Conservation (phyloP, 192 early-diverging fungal genomes). For the Fimicolochytrium jonesii region DNA sequence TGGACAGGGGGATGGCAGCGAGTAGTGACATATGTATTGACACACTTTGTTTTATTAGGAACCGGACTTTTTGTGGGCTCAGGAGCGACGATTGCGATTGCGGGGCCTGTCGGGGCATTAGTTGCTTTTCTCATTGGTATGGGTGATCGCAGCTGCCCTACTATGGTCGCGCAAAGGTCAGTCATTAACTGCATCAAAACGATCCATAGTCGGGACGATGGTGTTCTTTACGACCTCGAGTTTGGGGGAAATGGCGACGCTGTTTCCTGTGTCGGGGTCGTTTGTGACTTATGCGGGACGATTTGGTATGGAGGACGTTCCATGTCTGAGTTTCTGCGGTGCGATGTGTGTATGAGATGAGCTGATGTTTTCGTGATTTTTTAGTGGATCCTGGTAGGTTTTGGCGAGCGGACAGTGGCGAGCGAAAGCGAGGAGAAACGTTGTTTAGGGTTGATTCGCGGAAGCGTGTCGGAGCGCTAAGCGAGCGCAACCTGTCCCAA, state of each 20-base stretch:
- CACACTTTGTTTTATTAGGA: slow-evolving; percentile 31
- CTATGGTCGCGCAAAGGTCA: too few relatives aligned
- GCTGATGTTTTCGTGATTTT: neutral
- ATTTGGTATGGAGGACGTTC: too few relatives aligned
- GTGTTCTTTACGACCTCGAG: slow-evolving; percentile 63
- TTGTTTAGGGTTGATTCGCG: too few relatives aligned
- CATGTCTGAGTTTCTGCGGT: too few relatives aligned
- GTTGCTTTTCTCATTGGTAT: slow-evolving; percentile 55
- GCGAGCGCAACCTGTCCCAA: too few relatives aligned
- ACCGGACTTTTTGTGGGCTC: slow-evolving; percentile 49
- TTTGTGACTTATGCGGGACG: slow-evolving; percentile 47
- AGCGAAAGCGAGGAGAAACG: too few relatives aligned
- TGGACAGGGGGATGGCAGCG: neutral
- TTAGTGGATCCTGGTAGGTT: slow-evolving; percentile 61
- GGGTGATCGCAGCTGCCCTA: neutral
- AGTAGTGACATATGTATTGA: neutral
- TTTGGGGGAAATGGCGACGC: slow-evolving; percentile 83
- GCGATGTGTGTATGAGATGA: neutral
- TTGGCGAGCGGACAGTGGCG: too few relatives aligned
- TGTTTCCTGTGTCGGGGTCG: slow-evolving; percentile 71
- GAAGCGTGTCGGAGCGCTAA: too few relatives aligned
- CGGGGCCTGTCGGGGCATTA: slow-evolving; percentile 76
- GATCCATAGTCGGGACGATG: slow-evolving; percentile 48
- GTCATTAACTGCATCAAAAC: too few relatives aligned
- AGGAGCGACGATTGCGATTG: slow-evolving; percentile 65